Percentiles rank a stretch among this genome's conserved stretches.
Evolutionary conservation across 2,329 filamentous ascomycete species (phyloP).

Genomic region (Paecilomyces variotii): DNA sequence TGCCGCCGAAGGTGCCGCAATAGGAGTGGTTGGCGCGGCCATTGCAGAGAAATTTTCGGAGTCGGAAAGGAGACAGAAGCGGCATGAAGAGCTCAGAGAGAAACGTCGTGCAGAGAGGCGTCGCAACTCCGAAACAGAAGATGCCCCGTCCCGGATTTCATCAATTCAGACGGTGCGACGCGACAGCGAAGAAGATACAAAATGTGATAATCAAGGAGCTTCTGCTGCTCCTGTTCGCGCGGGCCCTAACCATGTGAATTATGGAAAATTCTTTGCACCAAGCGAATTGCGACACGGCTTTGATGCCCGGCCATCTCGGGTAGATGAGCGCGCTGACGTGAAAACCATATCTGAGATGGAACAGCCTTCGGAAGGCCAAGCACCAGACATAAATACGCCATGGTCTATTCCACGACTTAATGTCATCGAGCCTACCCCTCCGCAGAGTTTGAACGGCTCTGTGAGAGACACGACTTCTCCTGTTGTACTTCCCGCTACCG

Average conservation of each 20-base stretch:
- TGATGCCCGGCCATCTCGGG: slow-evolving; percentile 23
- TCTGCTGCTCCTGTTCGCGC: slow-evolving; percentile 1
- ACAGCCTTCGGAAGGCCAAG: slow-evolving; percentile 6
- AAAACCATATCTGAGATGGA: slow-evolving; percentile 11
- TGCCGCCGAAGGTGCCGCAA: slow-evolving; percentile 42
- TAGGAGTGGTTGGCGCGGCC: slow-evolving; percentile 42
- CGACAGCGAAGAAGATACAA: slow-evolving; percentile 6
- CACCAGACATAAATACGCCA: slow-evolving; percentile 15
- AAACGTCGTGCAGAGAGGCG: slow-evolving; percentile 34
- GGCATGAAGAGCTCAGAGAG: slow-evolving; percentile 29
- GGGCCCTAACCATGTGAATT: slow-evolving; percentile 33
- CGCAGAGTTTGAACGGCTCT: slow-evolving; percentile 38
- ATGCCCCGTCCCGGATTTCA: slow-evolving; percentile 16
- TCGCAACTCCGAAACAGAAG: slow-evolving; percentile 13
- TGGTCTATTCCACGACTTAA: slow-evolving; percentile 48
- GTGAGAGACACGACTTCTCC: slow-evolving; percentile 24
- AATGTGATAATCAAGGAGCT: slow-evolving; percentile 11
- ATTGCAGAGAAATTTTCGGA: slow-evolving; percentile 22
- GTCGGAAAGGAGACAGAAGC: slow-evolving; percentile 23
- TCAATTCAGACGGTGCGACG: slow-evolving; percentile 2
- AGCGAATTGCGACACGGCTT: slow-evolving; percentile 31
- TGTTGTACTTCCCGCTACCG: slow-evolving; percentile 18
- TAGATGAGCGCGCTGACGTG: slow-evolving; percentile 20
- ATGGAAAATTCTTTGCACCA: slow-evolving; percentile 35
- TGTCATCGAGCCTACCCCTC: slow-evolving; percentile 51